These are phyloP conservation scores for Anethum foeniculum DNA, from an alignment of 140 eudicot species.

Conservation along the genomic window DNA sequence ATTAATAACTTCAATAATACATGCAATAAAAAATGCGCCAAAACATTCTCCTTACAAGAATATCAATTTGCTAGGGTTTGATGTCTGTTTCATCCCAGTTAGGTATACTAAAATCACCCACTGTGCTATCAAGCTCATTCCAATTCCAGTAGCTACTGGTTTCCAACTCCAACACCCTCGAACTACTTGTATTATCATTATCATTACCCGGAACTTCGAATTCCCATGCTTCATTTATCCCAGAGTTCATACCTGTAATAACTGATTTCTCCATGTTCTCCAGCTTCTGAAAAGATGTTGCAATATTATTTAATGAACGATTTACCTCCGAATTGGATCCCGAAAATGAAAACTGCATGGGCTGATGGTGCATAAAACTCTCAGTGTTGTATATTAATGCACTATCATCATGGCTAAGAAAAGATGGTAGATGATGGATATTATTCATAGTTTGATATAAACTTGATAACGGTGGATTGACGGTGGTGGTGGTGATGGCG, in stretches of 20 bases:
- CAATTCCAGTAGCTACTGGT: slow-evolving; percentile 44
- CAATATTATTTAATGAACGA: background rate
- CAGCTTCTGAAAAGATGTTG: slow-evolving; percentile 3
- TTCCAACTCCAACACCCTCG: slow-evolving; percentile 22
- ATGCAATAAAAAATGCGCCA: background rate
- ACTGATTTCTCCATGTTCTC: slow-evolving; percentile 23
- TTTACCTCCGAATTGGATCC: slow-evolving; percentile 9
- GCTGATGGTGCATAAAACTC: slow-evolving; percentile 8
- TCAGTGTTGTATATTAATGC: background rate
- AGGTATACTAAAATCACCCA: slow-evolving; percentile 43
- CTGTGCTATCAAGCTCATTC: slow-evolving; percentile 44
- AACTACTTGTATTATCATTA: slow-evolving; percentile 12
- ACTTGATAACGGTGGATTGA: background rate
- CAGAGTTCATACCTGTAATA: background rate
- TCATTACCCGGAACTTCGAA: slow-evolving; percentile 16
- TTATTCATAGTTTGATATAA: background rate
- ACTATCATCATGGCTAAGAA: background rate
- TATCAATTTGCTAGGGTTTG: slow-evolving; percentile 12
- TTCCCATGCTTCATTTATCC: slow-evolving; percentile 25
- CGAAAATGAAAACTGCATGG: slow-evolving; percentile 21
- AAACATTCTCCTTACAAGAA: background rate
- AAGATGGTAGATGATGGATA: slow-evolving; percentile 12
- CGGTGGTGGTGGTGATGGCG: slow-evolving; percentile 11
- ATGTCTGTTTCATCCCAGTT: slow-evolving; percentile 38
- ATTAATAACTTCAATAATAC: background rate